Evolutionary conservation across 768 basidiomycete species (phyloP), one percentile per base, ranked within the genome.

Genomic region (Xerocomellus intermedius): DNA sequence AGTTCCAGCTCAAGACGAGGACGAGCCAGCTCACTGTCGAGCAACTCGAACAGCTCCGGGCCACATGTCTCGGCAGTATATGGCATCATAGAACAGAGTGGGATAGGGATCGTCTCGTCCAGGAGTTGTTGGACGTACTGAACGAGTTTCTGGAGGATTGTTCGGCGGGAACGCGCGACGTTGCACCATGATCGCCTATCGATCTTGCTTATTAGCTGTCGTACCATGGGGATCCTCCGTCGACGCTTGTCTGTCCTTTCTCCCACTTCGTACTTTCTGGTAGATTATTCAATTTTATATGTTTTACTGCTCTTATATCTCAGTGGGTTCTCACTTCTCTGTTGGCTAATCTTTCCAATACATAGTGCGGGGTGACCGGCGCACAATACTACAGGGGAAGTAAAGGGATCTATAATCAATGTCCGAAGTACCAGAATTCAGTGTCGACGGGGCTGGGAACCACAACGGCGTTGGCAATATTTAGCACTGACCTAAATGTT

Each of bases 31-130:
- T 98, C 41, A 90, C 78, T 24, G 79, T 98, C 47, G 97, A 99
- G 66, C 85, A 96, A 66, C 80, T 99, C 7, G 97, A 98, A 68
- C 94, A 98, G 70, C 78, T 99, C 7, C 83, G 97, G 6, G 95
- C 97, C 8, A 84, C 81, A 3, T 88, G 85, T 62, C 81, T 94
- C 24, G 83, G 85, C 39, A 76, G 76, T 47, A 79, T 98, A n/a
- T 99, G 95, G 95, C 76, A 83, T 28, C 84, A 83, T 58, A 74
- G 94, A 35, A 74, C 76, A 13, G 87, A 89, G 33, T 99, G 97
- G 97, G 82, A 97, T 65, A 79, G 95, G 43, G 80, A 82, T 61
- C 71, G 65, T 7, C 74, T 95, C 48, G 67, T 96, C 2, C 66
- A 68, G 28, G 84, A 89, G 59, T 69, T 94, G 49, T 59, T 77